These are phyloP conservation scores for Chloroidium sp. DNA, from an alignment of 163 green algal genomes.

Conservation along the genomic window DNA sequence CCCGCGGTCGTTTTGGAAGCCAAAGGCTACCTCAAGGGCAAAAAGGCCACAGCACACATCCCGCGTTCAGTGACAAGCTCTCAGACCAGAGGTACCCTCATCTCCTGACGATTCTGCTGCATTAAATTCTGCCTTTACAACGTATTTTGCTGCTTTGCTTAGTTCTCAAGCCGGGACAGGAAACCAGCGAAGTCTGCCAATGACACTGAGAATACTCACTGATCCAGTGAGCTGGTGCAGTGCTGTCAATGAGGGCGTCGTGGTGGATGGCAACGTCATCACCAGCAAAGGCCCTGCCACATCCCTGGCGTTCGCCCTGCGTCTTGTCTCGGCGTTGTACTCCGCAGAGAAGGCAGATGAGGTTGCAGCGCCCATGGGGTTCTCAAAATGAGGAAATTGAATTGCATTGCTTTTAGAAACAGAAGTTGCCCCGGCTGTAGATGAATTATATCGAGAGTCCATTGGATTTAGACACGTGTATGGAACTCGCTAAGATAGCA, in stretches of 20 bases:
- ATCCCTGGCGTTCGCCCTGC: conserved; percentile 91
- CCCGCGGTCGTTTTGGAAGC: conserved; percentile 80
- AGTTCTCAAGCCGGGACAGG: too few species aligned
- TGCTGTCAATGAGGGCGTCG: conserved; percentile 47
- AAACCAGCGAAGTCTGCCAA: too few species aligned
- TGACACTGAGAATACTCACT: too few species aligned
- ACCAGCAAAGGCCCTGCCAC: conserved; percentile 88
- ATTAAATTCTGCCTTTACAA: too few species aligned
- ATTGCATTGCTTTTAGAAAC: too few species aligned
- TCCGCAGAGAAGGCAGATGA: conserved; percentile 70
- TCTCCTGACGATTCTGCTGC: background rate
- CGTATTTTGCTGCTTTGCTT: too few species aligned
- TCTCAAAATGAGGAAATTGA: too few species aligned
- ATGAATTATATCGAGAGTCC: too few species aligned
- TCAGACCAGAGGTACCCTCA: conserved; percentile 45
- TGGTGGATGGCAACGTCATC: conserved; percentile 68
- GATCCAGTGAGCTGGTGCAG: conserved; percentile 6
- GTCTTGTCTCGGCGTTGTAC: conserved; percentile 81
- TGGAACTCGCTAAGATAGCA: too few species aligned
- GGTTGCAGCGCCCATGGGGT: conserved; percentile 79
- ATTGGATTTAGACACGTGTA: too few species aligned
- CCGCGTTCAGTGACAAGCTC: conserved; percentile 77
- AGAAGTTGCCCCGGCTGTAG: too few species aligned
- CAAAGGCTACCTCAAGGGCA: conserved; percentile 56
- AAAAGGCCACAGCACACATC: conserved; percentile 74